Conservation (phyloP, 306 rosid genomes). For the Rubus idaeus region DNA sequence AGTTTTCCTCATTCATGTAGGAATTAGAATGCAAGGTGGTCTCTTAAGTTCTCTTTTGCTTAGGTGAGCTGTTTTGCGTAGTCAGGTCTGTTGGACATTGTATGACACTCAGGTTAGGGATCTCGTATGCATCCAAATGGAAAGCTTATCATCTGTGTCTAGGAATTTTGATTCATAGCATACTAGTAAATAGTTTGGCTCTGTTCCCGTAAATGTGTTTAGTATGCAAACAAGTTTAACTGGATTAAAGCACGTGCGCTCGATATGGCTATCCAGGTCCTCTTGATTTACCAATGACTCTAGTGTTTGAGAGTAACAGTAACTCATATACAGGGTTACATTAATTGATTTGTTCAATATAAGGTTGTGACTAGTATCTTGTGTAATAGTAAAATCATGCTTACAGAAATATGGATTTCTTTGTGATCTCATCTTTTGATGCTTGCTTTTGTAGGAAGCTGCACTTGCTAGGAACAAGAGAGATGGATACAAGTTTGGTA, state of each 20-base stretch:
- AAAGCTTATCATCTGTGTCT: neutral
- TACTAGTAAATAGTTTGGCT: no score
- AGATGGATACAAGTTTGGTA: constrained; percentile 18
- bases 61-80: neutral
- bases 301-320: neutral
- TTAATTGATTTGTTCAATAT: neutral
- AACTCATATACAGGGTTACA: neutral
- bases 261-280: neutral
- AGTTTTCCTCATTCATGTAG: neutral
- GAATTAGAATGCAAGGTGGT: neutral
- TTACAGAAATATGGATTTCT: neutral
- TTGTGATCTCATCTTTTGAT: neutral
- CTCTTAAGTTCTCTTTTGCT: neutral
- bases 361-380: neutral
- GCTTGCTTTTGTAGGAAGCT: constrained; percentile 19
- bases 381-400: neutral
- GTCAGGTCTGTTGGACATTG: neutral
- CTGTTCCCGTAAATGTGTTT: neutral
- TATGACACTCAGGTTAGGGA: neutral
- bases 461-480: constrained; percentile 16
- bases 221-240: neutral
- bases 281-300: neutral
- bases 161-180: neutral
- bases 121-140: neutral
- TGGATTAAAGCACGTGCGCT: neutral